Evolutionary conservation across 1,284 basidiomycete genomes (phyloP).

Genomic region (Golubevia pallescens): DNA sequence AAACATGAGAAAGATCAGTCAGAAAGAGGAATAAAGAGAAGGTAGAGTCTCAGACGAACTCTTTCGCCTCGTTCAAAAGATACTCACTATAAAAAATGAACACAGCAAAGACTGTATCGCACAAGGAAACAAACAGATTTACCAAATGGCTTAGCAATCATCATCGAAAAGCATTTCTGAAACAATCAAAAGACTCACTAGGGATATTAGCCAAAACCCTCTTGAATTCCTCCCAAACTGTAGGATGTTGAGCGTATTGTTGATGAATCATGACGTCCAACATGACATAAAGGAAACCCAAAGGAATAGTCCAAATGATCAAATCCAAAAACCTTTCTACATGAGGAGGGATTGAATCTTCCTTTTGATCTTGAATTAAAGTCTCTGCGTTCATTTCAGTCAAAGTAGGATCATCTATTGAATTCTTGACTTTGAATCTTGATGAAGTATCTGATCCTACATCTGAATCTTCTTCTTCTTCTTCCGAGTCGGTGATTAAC

Average conservation of each 20-base stretch:
- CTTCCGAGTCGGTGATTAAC: not conserved
- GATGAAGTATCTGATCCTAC: not conserved
- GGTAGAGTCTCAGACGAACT: not conserved
- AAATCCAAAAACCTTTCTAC: constrained; percentile 39
- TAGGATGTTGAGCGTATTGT: constrained; percentile 52
- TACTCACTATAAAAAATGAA: constrained; percentile 42
- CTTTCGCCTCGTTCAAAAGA: not conserved
- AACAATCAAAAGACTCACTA: constrained; percentile 22
- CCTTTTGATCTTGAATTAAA: constrained; percentile 27
- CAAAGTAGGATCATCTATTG: not conserved
- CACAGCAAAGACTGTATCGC: constrained; percentile 23
- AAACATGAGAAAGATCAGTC: not conserved
- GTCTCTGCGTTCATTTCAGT: constrained; percentile 17
- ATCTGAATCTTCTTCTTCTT: not conserved
- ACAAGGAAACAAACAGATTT: not conserved
- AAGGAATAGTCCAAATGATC: constrained; percentile 57
- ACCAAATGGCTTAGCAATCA: constrained; percentile 33
- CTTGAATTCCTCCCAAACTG: constrained; percentile 20
- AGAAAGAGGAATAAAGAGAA: constrained; percentile 6
- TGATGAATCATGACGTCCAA: constrained; percentile 56
- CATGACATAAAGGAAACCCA: constrained; percentile 50
- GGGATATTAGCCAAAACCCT: constrained; percentile 34
- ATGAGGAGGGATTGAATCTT: constrained; percentile 25
- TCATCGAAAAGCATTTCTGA: not conserved
- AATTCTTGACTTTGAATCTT: not conserved